Percentiles rank a stretch among this genome's conserved stretches.
Conservation (phyloP, 2,329 filamentous ascomycete genomes). For the Colletotrichum sublineola region DNA sequence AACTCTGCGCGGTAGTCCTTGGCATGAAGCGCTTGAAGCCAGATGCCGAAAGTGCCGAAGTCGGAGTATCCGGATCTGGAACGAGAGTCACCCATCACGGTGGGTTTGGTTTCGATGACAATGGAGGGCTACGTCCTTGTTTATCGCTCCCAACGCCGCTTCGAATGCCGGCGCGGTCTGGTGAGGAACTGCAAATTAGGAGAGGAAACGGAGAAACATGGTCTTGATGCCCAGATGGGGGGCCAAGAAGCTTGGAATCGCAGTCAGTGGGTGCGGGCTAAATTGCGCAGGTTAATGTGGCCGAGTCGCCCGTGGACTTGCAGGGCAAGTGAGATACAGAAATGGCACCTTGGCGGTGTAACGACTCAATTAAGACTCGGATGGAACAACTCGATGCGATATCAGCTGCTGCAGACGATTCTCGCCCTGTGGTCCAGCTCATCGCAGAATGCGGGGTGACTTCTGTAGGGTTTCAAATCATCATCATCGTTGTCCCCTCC, state of each 20-base stretch:
- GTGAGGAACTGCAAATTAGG: constrained; percentile 9
- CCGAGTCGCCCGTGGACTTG: constrained; percentile 33
- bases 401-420: constrained; percentile 34
- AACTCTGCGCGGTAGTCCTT: constrained; percentile 13
- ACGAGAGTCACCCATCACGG: constrained; percentile 27
- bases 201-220: constrained; percentile 18
- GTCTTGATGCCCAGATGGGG: constrained; percentile 23
- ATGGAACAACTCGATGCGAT: constrained; percentile 34
- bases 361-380: constrained; percentile 26
- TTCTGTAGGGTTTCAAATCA: background rate
- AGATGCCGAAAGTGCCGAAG: constrained; percentile 33
- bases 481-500: constrained; percentile 6
- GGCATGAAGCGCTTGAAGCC: background rate
- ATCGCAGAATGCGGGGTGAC: constrained; percentile 12
- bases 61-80: constrained; percentile 37
- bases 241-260: constrained; percentile 38
- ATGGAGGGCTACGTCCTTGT: background rate
- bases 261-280: constrained; percentile 16
- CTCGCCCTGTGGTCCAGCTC: constrained; percentile 39
- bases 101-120: constrained; percentile 26
- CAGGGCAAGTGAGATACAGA: constrained; percentile 27
- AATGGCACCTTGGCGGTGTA: constrained; percentile 39
- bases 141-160: constrained; percentile 14
- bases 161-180: constrained; percentile 15
- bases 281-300: constrained; percentile 31